Conservation (phyloP, 129 eudicot species). For the Saposhnikovia divaricata region DNA sequence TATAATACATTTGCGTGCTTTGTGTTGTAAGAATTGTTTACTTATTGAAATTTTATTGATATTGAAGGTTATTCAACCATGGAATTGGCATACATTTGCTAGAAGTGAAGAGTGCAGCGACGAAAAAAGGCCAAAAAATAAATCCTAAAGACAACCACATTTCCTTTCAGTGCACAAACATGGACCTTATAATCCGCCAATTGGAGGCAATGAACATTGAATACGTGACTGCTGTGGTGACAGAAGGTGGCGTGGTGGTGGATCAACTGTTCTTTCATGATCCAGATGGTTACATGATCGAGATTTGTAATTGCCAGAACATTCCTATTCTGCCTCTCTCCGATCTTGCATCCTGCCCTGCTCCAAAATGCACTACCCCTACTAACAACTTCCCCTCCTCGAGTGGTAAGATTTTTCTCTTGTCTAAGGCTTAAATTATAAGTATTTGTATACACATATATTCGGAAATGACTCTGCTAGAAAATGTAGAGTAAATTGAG, state of each 20-base stretch:
- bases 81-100: slow-evolving; percentile 80
- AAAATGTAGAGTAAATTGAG: neutral
- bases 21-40: neutral
- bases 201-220: slow-evolving; percentile 45
- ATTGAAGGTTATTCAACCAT: slow-evolving; percentile 53
- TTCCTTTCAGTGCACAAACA: slow-evolving; percentile 60
- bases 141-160: slow-evolving; percentile 80
- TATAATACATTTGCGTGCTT: neutral
- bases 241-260: slow-evolving; percentile 28
- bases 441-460: no score
- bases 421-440: neutral
- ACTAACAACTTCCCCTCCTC: neutral
- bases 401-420: neutral
- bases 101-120: slow-evolving; percentile 27
- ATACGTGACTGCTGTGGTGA: slow-evolving; percentile 32
- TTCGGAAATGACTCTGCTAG: neutral
- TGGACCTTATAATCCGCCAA: slow-evolving; percentile 42
- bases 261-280: slow-evolving; percentile 39
- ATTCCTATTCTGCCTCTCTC: slow-evolving; percentile 27
- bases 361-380: neutral
- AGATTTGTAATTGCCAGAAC: slow-evolving; percentile 29
- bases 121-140: slow-evolving; percentile 31
- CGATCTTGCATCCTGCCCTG: neutral
- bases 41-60: neutral
- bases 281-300: slow-evolving; percentile 44